These are phyloP conservation scores for Hysterangium stoloniferum DNA, from an alignment of 768 basidiomycete genomes.

Conservation along the genomic window DNA sequence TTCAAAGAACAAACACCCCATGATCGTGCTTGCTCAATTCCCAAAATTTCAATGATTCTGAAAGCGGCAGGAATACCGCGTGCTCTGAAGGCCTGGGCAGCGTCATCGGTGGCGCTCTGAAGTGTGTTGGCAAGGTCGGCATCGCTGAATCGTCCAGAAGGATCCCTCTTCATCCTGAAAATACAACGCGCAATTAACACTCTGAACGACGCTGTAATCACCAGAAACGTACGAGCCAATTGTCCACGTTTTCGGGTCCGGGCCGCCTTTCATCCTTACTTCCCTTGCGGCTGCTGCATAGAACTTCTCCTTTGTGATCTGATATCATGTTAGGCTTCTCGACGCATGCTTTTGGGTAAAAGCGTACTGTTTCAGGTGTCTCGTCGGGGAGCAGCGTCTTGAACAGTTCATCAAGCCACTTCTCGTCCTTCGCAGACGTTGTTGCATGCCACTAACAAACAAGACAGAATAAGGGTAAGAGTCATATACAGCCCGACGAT, in stretches of 20 bases:
- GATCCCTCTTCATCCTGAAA: conserved; percentile 51
- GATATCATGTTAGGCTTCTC: neutral
- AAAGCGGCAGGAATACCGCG: conserved; percentile 69
- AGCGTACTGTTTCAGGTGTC: conserved; percentile 31
- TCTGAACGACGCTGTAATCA: neutral
- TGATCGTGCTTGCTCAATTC: conserved; percentile 62
- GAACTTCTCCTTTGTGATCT: conserved; percentile 44
- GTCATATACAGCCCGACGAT: neutral
- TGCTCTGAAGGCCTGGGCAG: conserved; percentile 69
- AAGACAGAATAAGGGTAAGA: neutral
- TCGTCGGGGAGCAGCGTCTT: conserved; percentile 46
- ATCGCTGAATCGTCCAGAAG: conserved; percentile 55
- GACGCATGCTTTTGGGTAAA: neutral
- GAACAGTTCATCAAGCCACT: conserved; percentile 53
- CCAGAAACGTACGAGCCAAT: conserved; percentile 46
- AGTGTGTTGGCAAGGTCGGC: conserved; percentile 60
- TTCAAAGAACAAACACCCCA: conserved; percentile 85
- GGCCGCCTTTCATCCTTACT: conserved; percentile 31
- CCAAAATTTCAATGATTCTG: conserved; percentile 77
- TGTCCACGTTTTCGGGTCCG: conserved; percentile 54
- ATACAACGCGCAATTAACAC: neutral
- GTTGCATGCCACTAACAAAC: conserved; percentile 63
- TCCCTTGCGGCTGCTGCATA: conserved; percentile 29
- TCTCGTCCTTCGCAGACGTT: conserved; percentile 60
- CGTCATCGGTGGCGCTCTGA: conserved; percentile 60